These are phyloP conservation scores for Solanum arcanum DNA, from an alignment of 257 asterid species.

Conservation along the genomic window DNA sequence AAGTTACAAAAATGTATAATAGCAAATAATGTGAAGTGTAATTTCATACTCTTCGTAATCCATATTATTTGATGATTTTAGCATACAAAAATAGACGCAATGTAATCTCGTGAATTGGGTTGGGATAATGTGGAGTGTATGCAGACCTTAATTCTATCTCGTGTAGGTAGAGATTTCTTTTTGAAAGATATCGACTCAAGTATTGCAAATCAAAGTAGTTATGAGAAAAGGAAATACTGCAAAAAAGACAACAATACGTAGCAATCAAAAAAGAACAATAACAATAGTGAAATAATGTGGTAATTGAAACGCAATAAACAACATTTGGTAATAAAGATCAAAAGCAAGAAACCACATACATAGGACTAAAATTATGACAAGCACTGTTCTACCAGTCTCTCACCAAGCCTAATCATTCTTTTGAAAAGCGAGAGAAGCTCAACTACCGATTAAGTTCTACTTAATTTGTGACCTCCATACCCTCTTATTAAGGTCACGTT, in stretches of 20 bases:
- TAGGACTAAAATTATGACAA: not conserved
- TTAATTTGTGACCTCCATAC: not conserved
- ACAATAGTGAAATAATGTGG: not conserved
- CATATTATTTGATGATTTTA: not conserved
- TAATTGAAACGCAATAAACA: not conserved
- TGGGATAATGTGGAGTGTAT: not conserved
- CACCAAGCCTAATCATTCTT: not conserved
- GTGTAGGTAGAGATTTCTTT: not conserved
- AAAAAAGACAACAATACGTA: not conserved
- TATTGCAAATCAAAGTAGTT: not conserved
- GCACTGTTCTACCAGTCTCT: not conserved
- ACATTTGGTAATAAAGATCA: not conserved
- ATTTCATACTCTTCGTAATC: not conserved
- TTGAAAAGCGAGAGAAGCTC: not conserved
- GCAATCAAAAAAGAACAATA: not conserved
- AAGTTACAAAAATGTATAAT: not conserved
- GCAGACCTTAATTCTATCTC: not conserved
- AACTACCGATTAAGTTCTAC: not conserved
- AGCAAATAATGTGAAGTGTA: not conserved
- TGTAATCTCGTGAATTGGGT: not conserved
- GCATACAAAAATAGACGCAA: not conserved
- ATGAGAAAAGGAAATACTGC: not conserved
- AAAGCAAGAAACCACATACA: not conserved
- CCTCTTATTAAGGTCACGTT: not conserved
- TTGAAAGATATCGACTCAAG: not conserved